phyloP scores from a whole-genome alignment of 2,329 filamentous ascomycete genomes.

The Diaporthe ampelina region DNA sequence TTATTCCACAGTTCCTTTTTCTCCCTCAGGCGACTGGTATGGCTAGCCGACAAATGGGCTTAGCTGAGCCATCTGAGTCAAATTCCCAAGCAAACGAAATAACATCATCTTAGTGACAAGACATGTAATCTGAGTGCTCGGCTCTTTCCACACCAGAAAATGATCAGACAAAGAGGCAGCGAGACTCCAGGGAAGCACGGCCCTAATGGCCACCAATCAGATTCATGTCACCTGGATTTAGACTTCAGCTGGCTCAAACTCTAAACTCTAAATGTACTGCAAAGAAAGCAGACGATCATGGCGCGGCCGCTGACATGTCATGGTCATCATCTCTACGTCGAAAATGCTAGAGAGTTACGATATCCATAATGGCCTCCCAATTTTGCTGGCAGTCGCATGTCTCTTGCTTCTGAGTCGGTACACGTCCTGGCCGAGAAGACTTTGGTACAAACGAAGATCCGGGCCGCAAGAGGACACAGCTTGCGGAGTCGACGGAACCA shows the following conservation, averaged over 20 bases:
- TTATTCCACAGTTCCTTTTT: neutral
- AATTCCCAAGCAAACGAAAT: neutral
- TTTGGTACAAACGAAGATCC: neutral
- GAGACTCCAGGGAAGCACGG: neutral
- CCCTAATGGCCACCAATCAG: slow-evolving; percentile 7
- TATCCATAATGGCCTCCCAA: neutral
- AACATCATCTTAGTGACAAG: neutral
- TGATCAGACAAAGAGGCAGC: neutral
- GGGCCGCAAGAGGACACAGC: neutral
- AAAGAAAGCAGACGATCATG: neutral
- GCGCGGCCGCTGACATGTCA: neutral
- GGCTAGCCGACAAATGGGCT: neutral
- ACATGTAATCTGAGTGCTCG: neutral
- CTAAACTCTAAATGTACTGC: slow-evolving; percentile 7
- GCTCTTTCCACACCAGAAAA: neutral
- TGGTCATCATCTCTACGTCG: neutral
- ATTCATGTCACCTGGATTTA: neutral
- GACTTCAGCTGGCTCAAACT: slow-evolving; percentile 1
- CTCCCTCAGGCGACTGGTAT: neutral
- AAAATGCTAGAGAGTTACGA: slow-evolving; percentile 9
- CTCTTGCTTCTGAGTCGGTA: slow-evolving; percentile 20
- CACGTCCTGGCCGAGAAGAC: neutral
- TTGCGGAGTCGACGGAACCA: slow-evolving; percentile 19
- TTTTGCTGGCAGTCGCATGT: slow-evolving; percentile 7
- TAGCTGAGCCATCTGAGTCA: neutral